Evolutionary conservation across 1,284 basidiomycete genomes (phyloP).

Genomic region (Puccinia novopanici): DNA sequence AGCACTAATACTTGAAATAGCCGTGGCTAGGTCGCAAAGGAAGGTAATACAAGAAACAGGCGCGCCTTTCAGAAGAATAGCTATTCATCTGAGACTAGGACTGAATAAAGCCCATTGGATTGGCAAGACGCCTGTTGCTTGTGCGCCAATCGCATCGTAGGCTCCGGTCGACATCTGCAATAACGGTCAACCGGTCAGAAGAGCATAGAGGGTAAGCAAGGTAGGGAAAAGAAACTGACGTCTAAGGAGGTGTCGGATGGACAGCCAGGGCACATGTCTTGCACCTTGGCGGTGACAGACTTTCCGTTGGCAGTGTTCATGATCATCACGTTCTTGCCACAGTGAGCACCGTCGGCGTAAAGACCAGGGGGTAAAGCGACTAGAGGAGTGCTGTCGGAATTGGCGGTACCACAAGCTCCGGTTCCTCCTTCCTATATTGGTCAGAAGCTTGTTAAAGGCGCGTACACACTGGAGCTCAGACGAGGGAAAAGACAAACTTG

Average conservation of each 20-base stretch:
- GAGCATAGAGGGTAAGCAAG: no score
- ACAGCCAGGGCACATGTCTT: slow-evolving; percentile 50
- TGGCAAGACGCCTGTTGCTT: slow-evolving; percentile 35
- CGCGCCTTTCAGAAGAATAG: no score
- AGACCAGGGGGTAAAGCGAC: slow-evolving; percentile 48
- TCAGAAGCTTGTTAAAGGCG: not conserved
- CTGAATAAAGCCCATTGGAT: slow-evolving; percentile 46
- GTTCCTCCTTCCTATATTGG: slow-evolving; percentile 33
- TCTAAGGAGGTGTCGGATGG: slow-evolving; percentile 36
- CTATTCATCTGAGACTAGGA: not conserved
- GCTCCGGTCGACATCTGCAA: slow-evolving; percentile 49
- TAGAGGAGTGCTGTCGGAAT: slow-evolving; percentile 37
- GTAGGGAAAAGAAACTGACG: not conserved
- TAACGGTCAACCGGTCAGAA: not conserved
- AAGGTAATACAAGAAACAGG: slow-evolving; percentile 18
- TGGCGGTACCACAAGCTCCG: slow-evolving; percentile 47
- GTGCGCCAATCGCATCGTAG: slow-evolving; percentile 42
- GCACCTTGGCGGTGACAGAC: slow-evolving; percentile 39
- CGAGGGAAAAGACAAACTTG: no score
- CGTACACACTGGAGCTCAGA: no score
- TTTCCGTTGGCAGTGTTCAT: slow-evolving; percentile 49
- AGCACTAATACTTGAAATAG: slow-evolving; percentile 19
- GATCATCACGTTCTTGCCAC: slow-evolving; percentile 42
- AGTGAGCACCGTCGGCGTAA: slow-evolving; percentile 42
- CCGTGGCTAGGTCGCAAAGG: slow-evolving; percentile 1